Percentiles rank a stretch among this genome's conserved stretches.
phyloP scores from a whole-genome alignment of 2,329 filamentous ascomycete species.

The Pestalotiopsis sp. region DNA sequence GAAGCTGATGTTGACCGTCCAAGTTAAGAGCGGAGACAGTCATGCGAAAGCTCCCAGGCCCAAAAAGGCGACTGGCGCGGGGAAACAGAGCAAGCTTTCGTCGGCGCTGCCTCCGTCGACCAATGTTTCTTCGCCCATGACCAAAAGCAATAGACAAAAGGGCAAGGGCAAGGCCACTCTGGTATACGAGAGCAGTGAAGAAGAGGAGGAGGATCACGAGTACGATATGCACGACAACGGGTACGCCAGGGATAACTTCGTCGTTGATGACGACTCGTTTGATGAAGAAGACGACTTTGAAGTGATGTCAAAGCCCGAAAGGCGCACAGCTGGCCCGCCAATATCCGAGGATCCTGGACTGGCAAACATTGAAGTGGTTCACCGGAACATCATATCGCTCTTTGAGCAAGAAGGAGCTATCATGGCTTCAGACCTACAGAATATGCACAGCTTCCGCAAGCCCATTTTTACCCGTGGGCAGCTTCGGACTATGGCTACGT shows the following conservation, averaged over 20 bases:
- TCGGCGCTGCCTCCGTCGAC: slow-evolving; percentile 37
- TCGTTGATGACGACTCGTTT: slow-evolving; percentile 36
- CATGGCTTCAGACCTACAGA: slow-evolving; percentile 61
- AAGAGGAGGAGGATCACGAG: slow-evolving; percentile 34
- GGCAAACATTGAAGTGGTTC: slow-evolving; percentile 53
- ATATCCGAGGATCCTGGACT: slow-evolving; percentile 59
- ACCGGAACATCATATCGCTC: slow-evolving; percentile 61
- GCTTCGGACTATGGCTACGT: slow-evolving; percentile 71
- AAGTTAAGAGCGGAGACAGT: slow-evolving; percentile 35
- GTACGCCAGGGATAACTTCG: slow-evolving; percentile 43
- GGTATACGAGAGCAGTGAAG: slow-evolving; percentile 36
- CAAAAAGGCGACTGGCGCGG: slow-evolving; percentile 34
- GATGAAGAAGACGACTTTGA: slow-evolving; percentile 49
- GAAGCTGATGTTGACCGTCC: slow-evolving; percentile 42
- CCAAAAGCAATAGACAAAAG: slow-evolving; percentile 34
- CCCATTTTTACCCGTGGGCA: slow-evolving; percentile 69
- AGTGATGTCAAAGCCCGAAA: slow-evolving; percentile 35
- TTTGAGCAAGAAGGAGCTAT: slow-evolving; percentile 66
- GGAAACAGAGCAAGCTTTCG: slow-evolving; percentile 31
- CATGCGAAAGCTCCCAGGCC: slow-evolving; percentile 25
- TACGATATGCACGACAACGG: slow-evolving; percentile 36
- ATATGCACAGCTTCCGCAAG: slow-evolving; percentile 54
- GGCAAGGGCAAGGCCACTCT: slow-evolving; percentile 30
- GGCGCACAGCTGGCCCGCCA: slow-evolving; percentile 52
- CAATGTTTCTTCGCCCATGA: slow-evolving; percentile 53